Evolutionary conservation across 441 rosid species (phyloP).

Genomic region (Erodium trifolium): DNA sequence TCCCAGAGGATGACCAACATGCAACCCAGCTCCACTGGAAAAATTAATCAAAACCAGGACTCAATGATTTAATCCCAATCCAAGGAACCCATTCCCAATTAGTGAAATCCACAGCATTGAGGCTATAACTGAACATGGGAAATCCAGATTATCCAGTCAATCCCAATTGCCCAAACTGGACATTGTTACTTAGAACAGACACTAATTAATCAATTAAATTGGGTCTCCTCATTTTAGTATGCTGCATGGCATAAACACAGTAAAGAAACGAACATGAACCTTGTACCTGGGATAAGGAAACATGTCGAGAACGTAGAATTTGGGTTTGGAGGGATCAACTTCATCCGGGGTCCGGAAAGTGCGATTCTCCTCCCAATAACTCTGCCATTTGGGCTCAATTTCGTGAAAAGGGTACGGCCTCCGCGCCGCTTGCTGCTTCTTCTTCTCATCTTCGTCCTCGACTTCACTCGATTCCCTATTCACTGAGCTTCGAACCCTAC

Average conservation of each 20-base stretch:
- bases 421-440: constrained; percentile 27
- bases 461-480: constrained; percentile 14
- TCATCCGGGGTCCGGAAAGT: constrained; percentile 85
- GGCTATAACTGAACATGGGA: not conserved
- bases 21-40: constrained; percentile 94
- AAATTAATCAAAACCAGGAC: constrained; percentile 9
- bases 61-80: not conserved
- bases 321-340: constrained; percentile 70
- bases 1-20: constrained; percentile 95
- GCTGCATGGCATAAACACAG: not conserved
- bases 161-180: not conserved
- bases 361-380: constrained; percentile 61
- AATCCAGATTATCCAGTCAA: no score
- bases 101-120: not conserved
- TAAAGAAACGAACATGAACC: not conserved
- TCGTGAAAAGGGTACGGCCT: constrained; percentile 79
- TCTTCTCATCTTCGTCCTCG: constrained; percentile 21
- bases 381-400: constrained; percentile 94
- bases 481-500: constrained; percentile 27
- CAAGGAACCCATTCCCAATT: not conserved
- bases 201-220: not conserved
- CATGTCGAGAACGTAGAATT: constrained; percentile 96
- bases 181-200: not conserved
- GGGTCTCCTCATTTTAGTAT: not conserved
- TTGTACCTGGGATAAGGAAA: constrained; percentile 95